A percentile compares a stretch with the other conserved stretches of the same genome.
Evolutionary conservation across 345 rosid species (phyloP).

Genomic region (Ricinus communis): DNA sequence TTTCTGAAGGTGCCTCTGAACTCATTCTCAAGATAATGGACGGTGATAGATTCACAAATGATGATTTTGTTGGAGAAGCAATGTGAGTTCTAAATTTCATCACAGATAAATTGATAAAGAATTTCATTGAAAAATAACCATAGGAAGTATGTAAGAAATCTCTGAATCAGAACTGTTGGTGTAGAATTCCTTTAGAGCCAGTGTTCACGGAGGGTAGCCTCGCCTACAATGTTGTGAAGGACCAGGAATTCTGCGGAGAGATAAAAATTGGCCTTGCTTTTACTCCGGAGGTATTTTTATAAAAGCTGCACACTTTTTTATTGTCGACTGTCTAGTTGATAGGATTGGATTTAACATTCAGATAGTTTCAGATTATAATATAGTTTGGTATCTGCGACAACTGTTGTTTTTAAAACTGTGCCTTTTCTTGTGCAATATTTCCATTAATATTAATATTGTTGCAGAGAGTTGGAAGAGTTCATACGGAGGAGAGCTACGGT

Average conservation of each 20-base stretch:
- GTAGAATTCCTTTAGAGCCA: slow-evolving; percentile 62
- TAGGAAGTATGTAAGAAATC: background rate
- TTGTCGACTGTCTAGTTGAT: too few relatives aligned
- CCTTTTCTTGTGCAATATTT: too few relatives aligned
- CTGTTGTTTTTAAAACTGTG: background rate
- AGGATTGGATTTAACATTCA: too few relatives aligned
- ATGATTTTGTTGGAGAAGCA: slow-evolving; percentile 39
- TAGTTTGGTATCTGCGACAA: too few relatives aligned
- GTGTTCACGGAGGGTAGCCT: slow-evolving; percentile 57
- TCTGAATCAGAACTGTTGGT: slow-evolving; percentile 11
- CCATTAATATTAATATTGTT: too few relatives aligned
- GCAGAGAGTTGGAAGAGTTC: too few relatives aligned
- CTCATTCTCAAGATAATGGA: slow-evolving; percentile 34
- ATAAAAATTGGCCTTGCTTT: slow-evolving; percentile 63
- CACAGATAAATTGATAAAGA: too few relatives aligned
- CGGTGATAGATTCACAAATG: slow-evolving; percentile 14
- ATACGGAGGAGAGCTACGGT: too few relatives aligned
- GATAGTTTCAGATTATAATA: too few relatives aligned
- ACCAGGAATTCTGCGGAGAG: slow-evolving; percentile 61
- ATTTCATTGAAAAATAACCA: too few relatives aligned
- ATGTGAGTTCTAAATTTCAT: slow-evolving; percentile 11
- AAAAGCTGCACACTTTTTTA: too few relatives aligned
- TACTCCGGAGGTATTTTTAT: slow-evolving; percentile 51
- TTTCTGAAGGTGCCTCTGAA: slow-evolving; percentile 23
- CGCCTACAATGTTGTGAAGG: slow-evolving; percentile 72